Conservation (phyloP, 2,329 filamentous ascomycete genomes). For the Aureobasidium zeae region DNA sequence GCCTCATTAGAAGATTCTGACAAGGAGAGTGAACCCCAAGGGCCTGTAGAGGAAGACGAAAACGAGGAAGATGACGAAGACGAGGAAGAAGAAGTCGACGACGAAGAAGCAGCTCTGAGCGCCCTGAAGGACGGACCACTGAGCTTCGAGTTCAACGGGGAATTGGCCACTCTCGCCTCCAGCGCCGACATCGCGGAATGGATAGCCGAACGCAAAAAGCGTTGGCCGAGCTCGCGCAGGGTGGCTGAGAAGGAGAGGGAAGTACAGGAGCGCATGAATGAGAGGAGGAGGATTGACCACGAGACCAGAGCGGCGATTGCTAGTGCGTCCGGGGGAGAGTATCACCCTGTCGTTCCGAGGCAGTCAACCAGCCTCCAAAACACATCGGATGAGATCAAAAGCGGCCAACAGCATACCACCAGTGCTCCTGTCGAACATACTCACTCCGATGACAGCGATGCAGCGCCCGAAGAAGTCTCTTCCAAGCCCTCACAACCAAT, state of each 20-base stretch:
- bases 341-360: slow-evolving; percentile 6
- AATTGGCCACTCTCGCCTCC: slow-evolving; percentile 44
- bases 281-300: slow-evolving; percentile 24
- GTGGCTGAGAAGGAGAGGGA: slow-evolving; percentile 45
- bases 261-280: slow-evolving; percentile 17
- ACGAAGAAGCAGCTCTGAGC: slow-evolving; percentile 52
- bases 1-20: slow-evolving; percentile 18
- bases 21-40: too few relatives aligned
- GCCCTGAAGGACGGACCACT: slow-evolving; percentile 21
- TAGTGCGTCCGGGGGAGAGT: slow-evolving; percentile 9
- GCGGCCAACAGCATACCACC: too few relatives aligned
- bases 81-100: slow-evolving; percentile 58
- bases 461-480: slow-evolving; percentile 31
- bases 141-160: slow-evolving; percentile 49
- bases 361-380: background rate
- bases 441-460: slow-evolving; percentile 25
- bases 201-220: slow-evolving; percentile 69
- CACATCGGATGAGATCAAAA: background rate
- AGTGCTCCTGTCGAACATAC: background rate
- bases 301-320: slow-evolving; percentile 19
- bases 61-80: slow-evolving; percentile 50
- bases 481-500: slow-evolving; percentile 25
- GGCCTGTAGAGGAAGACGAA: slow-evolving; percentile 24
- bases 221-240: slow-evolving; percentile 70
- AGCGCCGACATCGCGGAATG: slow-evolving; percentile 65